phyloP scores from a whole-genome alignment of 2,329 filamentous ascomycete species.

The Alternaria hordeiaustralica region DNA sequence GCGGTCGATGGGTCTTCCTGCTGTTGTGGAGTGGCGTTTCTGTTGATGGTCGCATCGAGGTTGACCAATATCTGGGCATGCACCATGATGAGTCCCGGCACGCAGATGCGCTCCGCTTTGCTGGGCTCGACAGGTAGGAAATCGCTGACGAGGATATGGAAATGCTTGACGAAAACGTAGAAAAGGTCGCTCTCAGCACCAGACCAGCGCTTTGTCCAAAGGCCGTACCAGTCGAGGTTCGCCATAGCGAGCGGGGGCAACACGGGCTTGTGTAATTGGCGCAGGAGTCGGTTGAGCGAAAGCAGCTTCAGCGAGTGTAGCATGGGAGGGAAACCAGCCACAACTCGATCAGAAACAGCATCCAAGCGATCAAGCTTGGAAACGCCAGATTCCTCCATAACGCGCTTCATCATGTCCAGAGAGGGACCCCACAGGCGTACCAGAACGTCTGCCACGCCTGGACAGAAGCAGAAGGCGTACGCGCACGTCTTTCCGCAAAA shows the following conservation, averaged over 20 bases:
- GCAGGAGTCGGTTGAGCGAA: conserved; percentile 66
- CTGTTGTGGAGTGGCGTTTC: conserved; percentile 60
- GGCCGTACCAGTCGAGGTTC: conserved; percentile 82
- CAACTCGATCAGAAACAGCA: conserved; percentile 65
- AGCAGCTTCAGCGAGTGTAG: conserved; percentile 67
- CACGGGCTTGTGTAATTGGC: conserved; percentile 68
- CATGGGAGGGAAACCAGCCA: conserved; percentile 72
- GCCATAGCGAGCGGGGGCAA: conserved; percentile 71
- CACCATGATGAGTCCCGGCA: conserved; percentile 79
- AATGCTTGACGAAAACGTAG: conserved; percentile 90
- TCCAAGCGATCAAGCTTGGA: conserved; percentile 59
- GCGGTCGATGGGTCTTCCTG: conserved; percentile 44
- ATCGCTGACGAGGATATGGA: conserved; percentile 78
- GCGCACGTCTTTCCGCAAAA: conserved; percentile 91
- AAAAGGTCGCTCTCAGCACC: conserved; percentile 88
- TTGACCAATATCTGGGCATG: conserved; percentile 82
- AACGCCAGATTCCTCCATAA: conserved; percentile 72
- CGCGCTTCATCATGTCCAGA: conserved; percentile 71
- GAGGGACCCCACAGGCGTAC: conserved; percentile 80
- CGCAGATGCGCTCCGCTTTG: conserved; percentile 65
- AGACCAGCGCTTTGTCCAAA: conserved; percentile 85
- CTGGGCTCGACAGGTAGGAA: conserved; percentile 56
- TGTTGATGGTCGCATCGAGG: conserved; percentile 83
- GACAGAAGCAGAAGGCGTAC: conserved; percentile 92
- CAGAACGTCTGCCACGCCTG: conserved; percentile 82